A percentile compares a stretch with the other conserved stretches of the same genome.
phyloP scores from a whole-genome alignment of 2,329 filamentous ascomycete species.

The Pseudogymnoascus sp. region DNA sequence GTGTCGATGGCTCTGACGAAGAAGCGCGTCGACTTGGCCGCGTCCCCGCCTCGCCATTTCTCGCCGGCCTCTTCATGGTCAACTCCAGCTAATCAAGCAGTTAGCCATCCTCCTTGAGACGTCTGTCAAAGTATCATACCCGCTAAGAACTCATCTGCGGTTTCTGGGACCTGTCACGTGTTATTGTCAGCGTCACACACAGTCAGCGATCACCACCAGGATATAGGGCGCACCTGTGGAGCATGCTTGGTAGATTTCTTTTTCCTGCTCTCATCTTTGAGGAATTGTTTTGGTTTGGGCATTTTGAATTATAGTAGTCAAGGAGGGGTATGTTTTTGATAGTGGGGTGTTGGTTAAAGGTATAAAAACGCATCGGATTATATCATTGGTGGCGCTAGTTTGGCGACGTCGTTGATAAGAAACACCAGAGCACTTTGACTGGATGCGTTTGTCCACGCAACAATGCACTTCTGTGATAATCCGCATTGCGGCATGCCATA shows the following conservation, averaged over 20 bases:
- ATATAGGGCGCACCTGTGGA: slow-evolving; percentile 18
- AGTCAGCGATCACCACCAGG: not conserved
- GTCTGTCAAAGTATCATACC: slow-evolving; percentile 31
- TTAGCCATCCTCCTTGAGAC: not conserved
- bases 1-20: slow-evolving; percentile 57
- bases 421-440: not conserved
- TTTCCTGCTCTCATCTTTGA: slow-evolving; percentile 27
- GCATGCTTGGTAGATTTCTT: slow-evolving; percentile 33
- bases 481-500: not conserved
- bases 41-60: slow-evolving; percentile 67
- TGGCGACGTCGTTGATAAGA: not conserved
- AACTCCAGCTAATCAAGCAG: slow-evolving; percentile 45
- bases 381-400: slow-evolving; percentile 6
- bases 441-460: not conserved
- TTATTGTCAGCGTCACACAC: slow-evolving; percentile 12
- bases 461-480: not conserved
- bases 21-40: slow-evolving; percentile 46
- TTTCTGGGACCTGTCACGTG: slow-evolving; percentile 42
- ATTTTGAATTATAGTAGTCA: slow-evolving; percentile 13
- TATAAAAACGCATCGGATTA: not conserved
- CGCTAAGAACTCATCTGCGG: slow-evolving; percentile 61
- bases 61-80: slow-evolving; percentile 63
- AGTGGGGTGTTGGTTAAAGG: not conserved
- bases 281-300: slow-evolving; percentile 32
- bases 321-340: not conserved